Conservation (phyloP, 495 filamentous ascomycete species). For the Darksidea phi region DNA sequence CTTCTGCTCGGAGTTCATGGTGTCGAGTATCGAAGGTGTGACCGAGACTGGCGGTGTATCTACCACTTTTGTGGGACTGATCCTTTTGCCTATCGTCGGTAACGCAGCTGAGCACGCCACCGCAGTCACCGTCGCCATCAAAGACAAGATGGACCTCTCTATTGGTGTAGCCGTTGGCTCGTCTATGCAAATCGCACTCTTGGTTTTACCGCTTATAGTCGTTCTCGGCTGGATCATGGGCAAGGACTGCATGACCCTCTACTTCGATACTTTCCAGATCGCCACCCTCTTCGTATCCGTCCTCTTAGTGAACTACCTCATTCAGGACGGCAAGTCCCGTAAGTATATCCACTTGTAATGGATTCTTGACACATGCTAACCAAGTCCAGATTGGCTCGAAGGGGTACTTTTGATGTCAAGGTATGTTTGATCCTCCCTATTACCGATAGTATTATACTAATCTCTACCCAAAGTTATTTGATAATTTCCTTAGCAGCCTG, state of each 20-base stretch:
- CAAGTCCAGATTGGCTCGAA: constrained; percentile 41
- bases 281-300: constrained; percentile 88
- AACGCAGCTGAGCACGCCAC: constrained; percentile 98
- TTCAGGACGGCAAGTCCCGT: constrained; percentile 76
- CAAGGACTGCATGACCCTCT: constrained; percentile 75
- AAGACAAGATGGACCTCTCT: constrained; percentile 98
- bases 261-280: constrained; percentile 91
- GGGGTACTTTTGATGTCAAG: constrained; percentile 42
- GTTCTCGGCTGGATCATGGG: constrained; percentile 86
- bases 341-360: constrained; percentile 4
- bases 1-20: constrained; percentile 88
- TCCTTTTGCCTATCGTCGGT: constrained; percentile 93
- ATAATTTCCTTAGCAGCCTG: constrained; percentile 44
- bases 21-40: constrained; percentile 71
- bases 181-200: constrained; percentile 89
- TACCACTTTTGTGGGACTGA: constrained; percentile 93
- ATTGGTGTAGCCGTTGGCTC: constrained; percentile 92
- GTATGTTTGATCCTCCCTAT: too few relatives aligned
- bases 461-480: too few relatives aligned
- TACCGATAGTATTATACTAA: too few relatives aligned
- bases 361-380: constrained; percentile 3
- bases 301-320: constrained; percentile 85
- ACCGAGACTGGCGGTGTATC: constrained; percentile 57
- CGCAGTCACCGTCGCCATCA: constrained; percentile 84
- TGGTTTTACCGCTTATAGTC: constrained; percentile 87